phyloP scores from a whole-genome alignment of 1,284 basidiomycete species.

The Rhodotorula sp. region DNA sequence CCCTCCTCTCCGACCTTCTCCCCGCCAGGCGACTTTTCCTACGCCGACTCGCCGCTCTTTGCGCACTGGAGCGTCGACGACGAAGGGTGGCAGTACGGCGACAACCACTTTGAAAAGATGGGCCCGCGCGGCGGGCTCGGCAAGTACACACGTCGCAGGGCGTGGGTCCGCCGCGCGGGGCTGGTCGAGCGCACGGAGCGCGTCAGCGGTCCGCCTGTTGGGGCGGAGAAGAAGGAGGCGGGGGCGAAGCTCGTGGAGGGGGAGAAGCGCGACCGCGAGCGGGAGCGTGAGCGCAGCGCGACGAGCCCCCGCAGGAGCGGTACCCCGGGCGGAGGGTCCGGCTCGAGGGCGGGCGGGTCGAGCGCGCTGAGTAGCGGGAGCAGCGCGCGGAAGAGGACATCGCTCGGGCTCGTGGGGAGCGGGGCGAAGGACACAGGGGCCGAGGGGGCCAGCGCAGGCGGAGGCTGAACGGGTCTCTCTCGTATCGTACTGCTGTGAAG shows the following conservation, averaged over 20 bases:
- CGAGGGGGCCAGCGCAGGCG: not conserved
- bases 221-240: not conserved
- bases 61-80: conserved; percentile 48
- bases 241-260: not conserved
- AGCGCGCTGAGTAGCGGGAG: not conserved
- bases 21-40: conserved; percentile 6
- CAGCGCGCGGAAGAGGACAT: not conserved
- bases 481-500: not conserved
- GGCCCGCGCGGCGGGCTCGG: conserved; percentile 51
- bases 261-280: not conserved
- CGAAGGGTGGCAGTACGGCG: conserved; percentile 55
- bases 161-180: conserved; percentile 53
- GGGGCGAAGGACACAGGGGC: not conserved
- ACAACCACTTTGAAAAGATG: conserved; percentile 55
- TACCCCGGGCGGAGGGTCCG: not conserved
- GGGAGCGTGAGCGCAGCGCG: not conserved
- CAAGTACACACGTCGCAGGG: conserved; percentile 52
- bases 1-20: not conserved
- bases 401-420: not conserved
- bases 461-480: not conserved
- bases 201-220: conserved; percentile 10
- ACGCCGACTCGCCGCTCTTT: conserved; percentile 25
- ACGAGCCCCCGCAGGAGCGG: not conserved
- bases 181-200: conserved; percentile 47
- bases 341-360: not conserved